phyloP scores from a whole-genome alignment of 192 early-diverging fungal species.

The Powellomyces hirtus region DNA sequence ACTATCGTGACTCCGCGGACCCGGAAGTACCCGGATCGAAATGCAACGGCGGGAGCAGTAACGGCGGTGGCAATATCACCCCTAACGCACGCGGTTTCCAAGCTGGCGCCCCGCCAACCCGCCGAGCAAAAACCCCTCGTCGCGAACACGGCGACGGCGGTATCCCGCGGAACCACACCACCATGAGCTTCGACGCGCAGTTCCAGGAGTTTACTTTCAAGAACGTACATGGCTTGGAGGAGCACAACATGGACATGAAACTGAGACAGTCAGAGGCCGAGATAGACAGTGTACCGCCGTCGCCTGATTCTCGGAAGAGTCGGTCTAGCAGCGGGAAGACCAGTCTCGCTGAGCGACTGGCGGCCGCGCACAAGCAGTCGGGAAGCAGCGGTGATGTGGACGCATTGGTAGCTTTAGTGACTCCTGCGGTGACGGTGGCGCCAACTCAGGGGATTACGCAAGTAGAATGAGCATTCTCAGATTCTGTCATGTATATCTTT shows the following conservation, averaged over 20 bases:
- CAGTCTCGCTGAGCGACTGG: no score
- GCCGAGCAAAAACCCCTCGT: not conserved
- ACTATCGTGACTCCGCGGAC: conserved; percentile 11
- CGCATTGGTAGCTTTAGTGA: no score
- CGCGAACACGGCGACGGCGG: not conserved
- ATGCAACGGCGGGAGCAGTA: not conserved
- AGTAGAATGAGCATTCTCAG: no score
- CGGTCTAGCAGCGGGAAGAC: no score
- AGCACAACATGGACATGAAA: conserved; percentile 25
- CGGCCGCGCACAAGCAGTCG: no score
- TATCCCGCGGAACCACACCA: not conserved
- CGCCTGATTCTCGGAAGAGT: no score
- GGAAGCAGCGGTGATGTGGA: no score
- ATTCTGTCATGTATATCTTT: no score
- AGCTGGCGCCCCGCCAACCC: not conserved
- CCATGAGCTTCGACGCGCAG: conserved; percentile 13
- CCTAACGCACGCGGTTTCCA: not conserved
- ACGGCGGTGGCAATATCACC: not conserved
- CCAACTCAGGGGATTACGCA: no score
- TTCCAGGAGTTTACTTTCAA: conserved; percentile 53
- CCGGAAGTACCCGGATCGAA: not conserved
- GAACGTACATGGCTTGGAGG: conserved; percentile 43
- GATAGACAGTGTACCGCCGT: no score
- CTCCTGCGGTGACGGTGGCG: no score
- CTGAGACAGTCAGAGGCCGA: no score